Conservation (phyloP, 2,329 filamentous ascomycete genomes). For the Emmonsia crescens region DNA sequence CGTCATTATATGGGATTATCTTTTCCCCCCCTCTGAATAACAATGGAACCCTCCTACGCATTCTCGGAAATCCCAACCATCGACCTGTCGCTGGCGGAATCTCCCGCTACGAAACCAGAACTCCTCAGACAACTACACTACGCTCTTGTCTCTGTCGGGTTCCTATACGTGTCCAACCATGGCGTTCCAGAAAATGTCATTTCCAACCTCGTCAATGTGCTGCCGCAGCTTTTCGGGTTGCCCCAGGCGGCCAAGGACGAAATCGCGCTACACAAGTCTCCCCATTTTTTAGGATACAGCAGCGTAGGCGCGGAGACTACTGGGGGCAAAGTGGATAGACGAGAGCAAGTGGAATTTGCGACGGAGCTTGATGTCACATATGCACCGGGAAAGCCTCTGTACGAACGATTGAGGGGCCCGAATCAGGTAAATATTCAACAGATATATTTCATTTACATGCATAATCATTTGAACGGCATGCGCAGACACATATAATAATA, state of each 20-base stretch:
- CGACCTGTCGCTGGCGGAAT: slow-evolving; percentile 37
- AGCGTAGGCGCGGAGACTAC: slow-evolving; percentile 47
- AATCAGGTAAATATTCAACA: slow-evolving; percentile 31
- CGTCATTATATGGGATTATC: not conserved
- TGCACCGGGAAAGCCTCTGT: slow-evolving; percentile 23
- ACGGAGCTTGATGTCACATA: slow-evolving; percentile 41
- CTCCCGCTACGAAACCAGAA: slow-evolving; percentile 22
- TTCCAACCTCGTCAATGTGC: slow-evolving; percentile 11
- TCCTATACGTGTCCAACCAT: slow-evolving; percentile 20
- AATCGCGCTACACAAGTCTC: slow-evolving; percentile 37
- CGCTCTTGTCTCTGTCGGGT: slow-evolving; percentile 17
- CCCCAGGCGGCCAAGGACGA: slow-evolving; percentile 14
- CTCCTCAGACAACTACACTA: slow-evolving; percentile 29
- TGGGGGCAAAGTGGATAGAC: slow-evolving; percentile 39
- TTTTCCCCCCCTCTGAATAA: not conserved
- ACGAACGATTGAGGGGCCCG: slow-evolving; percentile 38
- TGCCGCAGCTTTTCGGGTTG: slow-evolving; percentile 17
- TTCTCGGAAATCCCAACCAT: slow-evolving; percentile 37
- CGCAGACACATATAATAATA: slow-evolving; percentile 19
- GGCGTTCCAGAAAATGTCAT: slow-evolving; percentile 14
- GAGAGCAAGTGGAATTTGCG: slow-evolving; percentile 52
- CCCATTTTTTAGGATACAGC: slow-evolving; percentile 52
- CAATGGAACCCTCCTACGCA: slow-evolving; percentile 5
- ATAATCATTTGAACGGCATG: too few species aligned
- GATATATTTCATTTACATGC: too few species aligned